phyloP scores from a whole-genome alignment of 305 asterid genomes.

The Vinca major region DNA sequence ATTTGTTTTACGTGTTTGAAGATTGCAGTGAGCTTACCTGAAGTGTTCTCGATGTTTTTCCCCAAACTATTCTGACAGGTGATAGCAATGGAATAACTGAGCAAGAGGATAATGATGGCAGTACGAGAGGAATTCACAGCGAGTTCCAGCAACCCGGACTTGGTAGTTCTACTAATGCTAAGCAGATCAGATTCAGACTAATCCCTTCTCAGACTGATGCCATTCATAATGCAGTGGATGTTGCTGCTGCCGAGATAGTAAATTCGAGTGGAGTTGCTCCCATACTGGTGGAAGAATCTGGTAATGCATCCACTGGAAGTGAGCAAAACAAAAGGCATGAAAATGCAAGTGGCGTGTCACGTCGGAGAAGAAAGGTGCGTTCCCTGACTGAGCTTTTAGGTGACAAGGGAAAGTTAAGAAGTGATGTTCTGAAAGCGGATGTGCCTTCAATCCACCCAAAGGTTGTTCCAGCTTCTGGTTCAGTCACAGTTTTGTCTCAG shows the following conservation, averaged over 20 bases:
- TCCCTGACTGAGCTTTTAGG: slow-evolving; percentile 28
- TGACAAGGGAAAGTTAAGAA: slow-evolving; percentile 13
- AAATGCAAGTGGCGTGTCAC: slow-evolving; percentile 6
- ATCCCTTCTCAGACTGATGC: background rate
- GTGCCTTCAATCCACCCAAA: slow-evolving; percentile 9
- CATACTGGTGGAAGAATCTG: slow-evolving; percentile 15
- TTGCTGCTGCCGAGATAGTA: background rate
- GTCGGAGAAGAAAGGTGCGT: slow-evolving; percentile 26
- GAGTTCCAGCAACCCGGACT: slow-evolving; percentile 6
- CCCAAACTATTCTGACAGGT: slow-evolving; percentile 1
- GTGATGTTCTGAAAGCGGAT: background rate
- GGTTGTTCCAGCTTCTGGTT: slow-evolving; percentile 18
- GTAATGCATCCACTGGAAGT: slow-evolving; percentile 14
- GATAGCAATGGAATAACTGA: background rate
- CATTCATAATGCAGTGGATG: background rate
- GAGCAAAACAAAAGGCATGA: slow-evolving; percentile 13
- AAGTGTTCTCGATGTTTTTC: background rate
- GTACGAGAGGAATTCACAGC: background rate
- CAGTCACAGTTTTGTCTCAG: slow-evolving; percentile 10
- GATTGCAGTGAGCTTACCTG: background rate
- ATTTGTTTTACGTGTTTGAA: background rate
- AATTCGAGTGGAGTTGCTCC: slow-evolving; percentile 14
- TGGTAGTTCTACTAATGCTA: background rate
- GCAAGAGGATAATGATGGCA: background rate
- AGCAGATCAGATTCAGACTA: too few species aligned